Evolutionary conservation across 495 filamentous ascomycete species (phyloP), one percentile per base, ranked within the genome.

Genomic region (Neurospora pannonica): DNA sequence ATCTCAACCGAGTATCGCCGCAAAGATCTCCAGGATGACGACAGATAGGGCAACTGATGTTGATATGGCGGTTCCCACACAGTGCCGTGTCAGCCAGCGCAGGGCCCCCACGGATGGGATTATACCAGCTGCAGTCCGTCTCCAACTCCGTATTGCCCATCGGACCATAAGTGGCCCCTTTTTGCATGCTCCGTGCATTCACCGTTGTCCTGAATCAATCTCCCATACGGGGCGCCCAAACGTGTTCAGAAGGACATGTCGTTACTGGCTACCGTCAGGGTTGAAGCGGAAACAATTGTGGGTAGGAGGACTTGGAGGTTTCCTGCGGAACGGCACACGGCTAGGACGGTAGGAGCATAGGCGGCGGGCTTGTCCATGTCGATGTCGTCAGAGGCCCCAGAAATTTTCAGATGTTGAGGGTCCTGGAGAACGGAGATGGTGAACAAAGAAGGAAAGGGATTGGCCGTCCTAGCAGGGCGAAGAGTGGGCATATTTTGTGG

Each of bases 291-390:
- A 3, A 67, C 54, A 67, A 34, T 34, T 34, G 28, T 62, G 28
- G 28, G 28, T 62, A 17, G 13, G 54, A 60, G 48, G 48, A 15
- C 21, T 60, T 31, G 24, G 48, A 60, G 48, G 48, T 6, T 6
- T 17, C 48, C 24, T 17, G 24, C 48, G 24, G 24, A 60, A 62
- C 54, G 54, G 24, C 31, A 31, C 24, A 62, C 54, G 54, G 54
- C 54, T 62, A 62, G 54, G 54, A 67, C 28, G 6, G 28, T 67
- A 34, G 31, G 0, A 67, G 54, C 28, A 19, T 19, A 67, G 28
- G 28, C 28, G 28, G 54, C 28, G 54, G 54, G 54, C 28, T 19
- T 19, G 54, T 34, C 54, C 54, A 78, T 89, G 85, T 78, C 74
- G 72, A 73, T 80, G 73, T 71, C 71, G 70, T 78, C 77, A 75